These are phyloP conservation scores for Cladosporium austrohemisphaericum DNA, from an alignment of 2,329 filamentous ascomycete genomes.

Conservation along the genomic window DNA sequence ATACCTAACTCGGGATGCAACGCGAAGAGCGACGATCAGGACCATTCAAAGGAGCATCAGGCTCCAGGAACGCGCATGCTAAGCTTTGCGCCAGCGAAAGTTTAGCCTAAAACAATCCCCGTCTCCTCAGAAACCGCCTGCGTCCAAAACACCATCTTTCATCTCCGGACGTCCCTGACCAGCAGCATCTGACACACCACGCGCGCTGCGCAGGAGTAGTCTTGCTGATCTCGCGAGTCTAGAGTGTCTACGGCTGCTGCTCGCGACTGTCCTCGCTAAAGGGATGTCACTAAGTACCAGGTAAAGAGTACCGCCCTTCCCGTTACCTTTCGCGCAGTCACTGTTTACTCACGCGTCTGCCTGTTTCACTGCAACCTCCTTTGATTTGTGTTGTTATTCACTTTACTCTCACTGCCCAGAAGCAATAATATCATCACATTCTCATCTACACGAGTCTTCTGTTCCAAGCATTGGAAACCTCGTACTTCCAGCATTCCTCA, in stretches of 20 bases:
- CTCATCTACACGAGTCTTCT: background rate
- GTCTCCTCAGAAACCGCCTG: too few species aligned
- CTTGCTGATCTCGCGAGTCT: too few species aligned
- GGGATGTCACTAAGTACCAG: too few species aligned
- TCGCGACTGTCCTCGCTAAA: too few species aligned
- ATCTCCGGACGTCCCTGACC: background rate
- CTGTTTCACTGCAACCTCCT: background rate
- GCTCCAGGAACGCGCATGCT: slow-evolving; percentile 1
- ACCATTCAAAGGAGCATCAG: background rate
- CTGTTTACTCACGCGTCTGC: background rate
- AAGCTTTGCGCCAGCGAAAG: slow-evolving; percentile 2
- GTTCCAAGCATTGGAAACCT: slow-evolving; percentile 1
- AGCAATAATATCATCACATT: background rate
- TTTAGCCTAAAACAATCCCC: background rate
- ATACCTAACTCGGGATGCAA: too few species aligned
- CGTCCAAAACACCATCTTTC: background rate
- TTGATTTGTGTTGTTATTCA: background rate
- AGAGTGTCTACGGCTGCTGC: too few species aligned
- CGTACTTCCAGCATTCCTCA: slow-evolving; percentile 9
- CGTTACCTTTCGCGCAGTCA: background rate
- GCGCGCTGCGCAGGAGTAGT: too few species aligned
- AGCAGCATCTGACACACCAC: too few species aligned
- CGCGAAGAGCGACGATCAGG: too few species aligned
- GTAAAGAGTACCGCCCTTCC: too few species aligned
- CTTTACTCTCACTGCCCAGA: background rate